phyloP scores from a whole-genome alignment of 306 rosid genomes.

The Acacia confusa region DNA sequence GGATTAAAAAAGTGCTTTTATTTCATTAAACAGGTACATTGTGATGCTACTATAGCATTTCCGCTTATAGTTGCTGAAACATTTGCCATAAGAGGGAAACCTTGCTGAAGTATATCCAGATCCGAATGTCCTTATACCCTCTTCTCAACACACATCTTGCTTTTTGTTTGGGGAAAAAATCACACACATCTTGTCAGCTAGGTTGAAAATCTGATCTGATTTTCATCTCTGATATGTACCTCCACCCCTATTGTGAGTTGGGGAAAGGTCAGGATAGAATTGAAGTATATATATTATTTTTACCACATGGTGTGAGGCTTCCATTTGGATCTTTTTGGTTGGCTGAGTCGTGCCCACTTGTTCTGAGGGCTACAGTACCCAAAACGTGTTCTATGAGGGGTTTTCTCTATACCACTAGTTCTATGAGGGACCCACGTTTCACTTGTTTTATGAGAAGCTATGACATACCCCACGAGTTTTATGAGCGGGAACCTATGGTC shows the following conservation, averaged over 20 bases:
- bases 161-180: neutral
- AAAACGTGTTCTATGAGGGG: too few species aligned
- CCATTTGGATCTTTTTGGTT: too few species aligned
- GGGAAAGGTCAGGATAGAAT: too few species aligned
- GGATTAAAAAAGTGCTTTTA: neutral
- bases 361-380: too few species aligned
- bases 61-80: constrained; percentile 80
- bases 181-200: neutral
- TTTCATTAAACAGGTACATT: constrained; percentile 65
- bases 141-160: neutral
- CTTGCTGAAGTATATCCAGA: constrained; percentile 12
- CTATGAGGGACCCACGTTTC: too few species aligned
- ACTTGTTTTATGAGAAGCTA: too few species aligned
- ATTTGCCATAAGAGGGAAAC: constrained; percentile 53
- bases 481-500: too few species aligned
- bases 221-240: neutral
- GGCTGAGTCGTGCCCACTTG: too few species aligned
- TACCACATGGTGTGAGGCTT: too few species aligned
- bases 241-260: neutral
- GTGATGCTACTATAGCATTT: constrained; percentile 86
- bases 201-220: neutral
- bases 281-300: too few species aligned
- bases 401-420: too few species aligned
- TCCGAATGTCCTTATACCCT: neutral
- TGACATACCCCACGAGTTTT: too few species aligned